Percentiles rank a stretch among this genome's conserved stretches.
Evolutionary conservation across 352 stramenopile species (phyloP).

Genomic region (Blastocystis sp.): DNA sequence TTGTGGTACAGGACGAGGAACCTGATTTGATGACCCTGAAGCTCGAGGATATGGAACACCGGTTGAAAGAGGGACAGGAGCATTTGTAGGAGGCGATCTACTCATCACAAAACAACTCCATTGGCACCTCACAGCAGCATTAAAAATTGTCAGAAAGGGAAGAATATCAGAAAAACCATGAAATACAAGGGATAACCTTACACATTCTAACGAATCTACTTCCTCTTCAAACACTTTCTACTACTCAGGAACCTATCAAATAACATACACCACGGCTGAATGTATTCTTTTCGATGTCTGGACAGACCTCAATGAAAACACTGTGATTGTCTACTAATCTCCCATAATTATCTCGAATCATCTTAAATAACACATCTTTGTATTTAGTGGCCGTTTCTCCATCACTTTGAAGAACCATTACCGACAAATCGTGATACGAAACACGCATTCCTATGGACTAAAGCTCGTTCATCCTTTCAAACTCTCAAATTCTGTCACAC

Average conservation of each 20-base stretch:
- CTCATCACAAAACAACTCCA: not conserved
- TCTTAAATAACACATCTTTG: not conserved
- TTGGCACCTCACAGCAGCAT: not conserved
- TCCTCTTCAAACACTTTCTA: conserved; percentile 25
- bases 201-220: conserved; percentile 33
- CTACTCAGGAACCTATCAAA: too few species aligned
- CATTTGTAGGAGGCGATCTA: not conserved
- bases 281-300: conserved; percentile 33
- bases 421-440: conserved; percentile 13
- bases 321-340: not conserved
- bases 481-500: conserved; percentile 36
- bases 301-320: not conserved
- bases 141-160: conserved; percentile 33
- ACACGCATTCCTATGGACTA: conserved; percentile 21
- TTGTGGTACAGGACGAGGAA: not conserved
- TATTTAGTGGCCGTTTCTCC: not conserved
- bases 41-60: not conserved
- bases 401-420: conserved; percentile 23
- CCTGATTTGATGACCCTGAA: not conserved
- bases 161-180: conserved; percentile 46
- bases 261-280: not conserved
- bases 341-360: not conserved
- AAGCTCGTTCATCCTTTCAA: not conserved
- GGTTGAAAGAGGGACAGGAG: not conserved
- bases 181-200: conserved; percentile 30